Conservation (phyloP, 176 grass and related monocot genomes). For the Lolium rigidum region DNA sequence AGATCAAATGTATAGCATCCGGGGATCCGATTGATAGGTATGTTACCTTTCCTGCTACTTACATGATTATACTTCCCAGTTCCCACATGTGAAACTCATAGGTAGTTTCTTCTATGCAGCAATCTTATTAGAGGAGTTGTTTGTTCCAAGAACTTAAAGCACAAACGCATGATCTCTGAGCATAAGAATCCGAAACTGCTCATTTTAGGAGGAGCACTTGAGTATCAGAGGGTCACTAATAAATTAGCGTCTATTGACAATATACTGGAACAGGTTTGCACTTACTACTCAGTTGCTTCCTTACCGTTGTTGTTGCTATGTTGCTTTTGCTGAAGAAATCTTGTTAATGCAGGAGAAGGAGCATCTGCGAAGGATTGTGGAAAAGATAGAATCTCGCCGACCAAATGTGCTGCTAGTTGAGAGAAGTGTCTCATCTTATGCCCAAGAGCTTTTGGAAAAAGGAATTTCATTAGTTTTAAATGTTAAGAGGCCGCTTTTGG, state of each 20-base stretch:
- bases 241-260: slow-evolving; percentile 83
- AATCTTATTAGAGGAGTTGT: slow-evolving; percentile 84
- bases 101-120: slow-evolving; percentile 52
- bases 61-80: slow-evolving; percentile 6
- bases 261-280: slow-evolving; percentile 81
- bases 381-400: slow-evolving; percentile 67
- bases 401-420: slow-evolving; percentile 95
- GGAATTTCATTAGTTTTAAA: slow-evolving; percentile 92
- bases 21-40: slow-evolving; percentile 84
- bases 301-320: not conserved
- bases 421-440: slow-evolving; percentile 87
- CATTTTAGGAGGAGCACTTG: slow-evolving; percentile 87
- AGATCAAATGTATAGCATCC: slow-evolving; percentile 91
- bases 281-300: slow-evolving; percentile 29
- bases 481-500: slow-evolving; percentile 86
- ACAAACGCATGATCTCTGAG: slow-evolving; percentile 94
- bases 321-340: slow-evolving; percentile 46
- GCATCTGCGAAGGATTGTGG: slow-evolving; percentile 66
- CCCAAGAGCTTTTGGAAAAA: slow-evolving; percentile 84
- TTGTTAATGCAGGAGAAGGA: slow-evolving; percentile 73
- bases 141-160: slow-evolving; percentile 96
- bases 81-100: slow-evolving; percentile 24
- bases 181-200: slow-evolving; percentile 80
- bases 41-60: slow-evolving; percentile 30
- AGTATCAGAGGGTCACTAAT: slow-evolving; percentile 87